These are phyloP conservation scores for Rhinocladiella similis DNA, from an alignment of 2,329 filamentous ascomycete genomes.

Conservation along the genomic window DNA sequence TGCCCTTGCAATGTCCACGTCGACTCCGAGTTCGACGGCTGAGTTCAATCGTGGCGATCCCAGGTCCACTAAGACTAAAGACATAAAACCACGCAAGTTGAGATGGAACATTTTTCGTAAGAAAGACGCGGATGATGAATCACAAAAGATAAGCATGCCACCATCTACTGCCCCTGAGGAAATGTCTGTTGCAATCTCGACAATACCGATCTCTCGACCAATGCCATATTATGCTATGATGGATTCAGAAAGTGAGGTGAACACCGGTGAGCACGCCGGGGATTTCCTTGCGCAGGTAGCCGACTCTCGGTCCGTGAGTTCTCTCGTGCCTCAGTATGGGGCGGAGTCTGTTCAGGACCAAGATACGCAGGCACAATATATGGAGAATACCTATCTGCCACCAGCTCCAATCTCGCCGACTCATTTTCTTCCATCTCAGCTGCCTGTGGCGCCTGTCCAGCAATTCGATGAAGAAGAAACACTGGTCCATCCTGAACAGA, in stretches of 20 bases:
- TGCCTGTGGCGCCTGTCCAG: constrained; percentile 11
- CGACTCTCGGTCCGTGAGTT: constrained; percentile 20
- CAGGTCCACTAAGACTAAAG: constrained; percentile 9
- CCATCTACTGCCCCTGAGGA: constrained; percentile 32
- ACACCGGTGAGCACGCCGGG: constrained; percentile 47
- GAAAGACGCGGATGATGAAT: constrained; percentile 25
- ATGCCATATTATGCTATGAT: constrained; percentile 61
- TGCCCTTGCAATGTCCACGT: constrained; percentile 16
- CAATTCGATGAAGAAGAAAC: constrained; percentile 9
- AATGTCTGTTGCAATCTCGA: constrained; percentile 43
- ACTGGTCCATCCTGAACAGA: constrained; percentile 1
- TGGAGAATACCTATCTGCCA: constrained; percentile 12
- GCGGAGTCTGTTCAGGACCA: constrained; percentile 32
- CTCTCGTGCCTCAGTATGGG: constrained; percentile 9
- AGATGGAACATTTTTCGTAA: constrained; percentile 63
- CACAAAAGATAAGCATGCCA: constrained; percentile 21
- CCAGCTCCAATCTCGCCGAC: constrained; percentile 9
- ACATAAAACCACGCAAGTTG: constrained; percentile 25
- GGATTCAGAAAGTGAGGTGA: constrained; percentile 44
- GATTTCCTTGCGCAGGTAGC: constrained; percentile 45
- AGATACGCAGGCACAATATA: background rate
- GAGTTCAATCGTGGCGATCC: constrained; percentile 18
- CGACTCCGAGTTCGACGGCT: constrained; percentile 18
- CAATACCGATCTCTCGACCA: constrained; percentile 41
- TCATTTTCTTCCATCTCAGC: constrained; percentile 13